Evolutionary conservation across 1,284 basidiomycete genomes (phyloP), one percentile per base, ranked within the genome.

Genomic region (Schizopora paradoxa): DNA sequence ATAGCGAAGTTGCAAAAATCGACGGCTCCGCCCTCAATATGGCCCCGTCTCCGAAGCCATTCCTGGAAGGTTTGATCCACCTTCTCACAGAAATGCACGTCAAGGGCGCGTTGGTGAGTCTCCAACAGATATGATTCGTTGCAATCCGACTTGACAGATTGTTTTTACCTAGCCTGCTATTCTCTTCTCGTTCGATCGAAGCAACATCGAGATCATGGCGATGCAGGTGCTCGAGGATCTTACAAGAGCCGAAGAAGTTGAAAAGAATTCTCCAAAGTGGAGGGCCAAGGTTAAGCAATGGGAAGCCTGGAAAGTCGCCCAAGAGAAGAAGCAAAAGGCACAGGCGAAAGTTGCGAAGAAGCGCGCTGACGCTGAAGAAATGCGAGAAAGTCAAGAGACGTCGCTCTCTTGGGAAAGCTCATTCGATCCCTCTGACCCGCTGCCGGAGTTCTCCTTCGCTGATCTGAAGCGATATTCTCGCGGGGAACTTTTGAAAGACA

Each of bases 121-220:
- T 8, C 10, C 14, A 8, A 14, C 28, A 31, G 14, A 10, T 8
- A 10, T 8, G 8, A 14, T 10, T 31, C 8, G 28, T 31, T 31
- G 10, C 28, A 10, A 10, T 14, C 14, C 14, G 6, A 22, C 37
- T 21, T 39, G 10, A 14, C 14, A 16, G 5, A 21, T 22, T 21
- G 6, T n/a, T 11, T 6, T 7, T 21, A 39, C 35, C 54, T 45
- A 82, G 76, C 81, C 82, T 2, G 82, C 80, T 0, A 72, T 86
- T 5, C 56, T 85, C 16, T 86, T 86, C 65, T 72, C 68, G 48
- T 82, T 86, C 54, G 77, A 82, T 52, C 72, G 82, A 19, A 62
- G 65, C 11, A 64, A 68, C 21, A 84, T 80, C 55, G 80, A 83
- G 55, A 55, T 59, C n/a, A 71, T 82, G 64, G 77, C 69, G 0